These are phyloP conservation scores for Eucalyptus dawsonii DNA, from an alignment of 345 rosid genomes.

Conservation along the genomic window DNA sequence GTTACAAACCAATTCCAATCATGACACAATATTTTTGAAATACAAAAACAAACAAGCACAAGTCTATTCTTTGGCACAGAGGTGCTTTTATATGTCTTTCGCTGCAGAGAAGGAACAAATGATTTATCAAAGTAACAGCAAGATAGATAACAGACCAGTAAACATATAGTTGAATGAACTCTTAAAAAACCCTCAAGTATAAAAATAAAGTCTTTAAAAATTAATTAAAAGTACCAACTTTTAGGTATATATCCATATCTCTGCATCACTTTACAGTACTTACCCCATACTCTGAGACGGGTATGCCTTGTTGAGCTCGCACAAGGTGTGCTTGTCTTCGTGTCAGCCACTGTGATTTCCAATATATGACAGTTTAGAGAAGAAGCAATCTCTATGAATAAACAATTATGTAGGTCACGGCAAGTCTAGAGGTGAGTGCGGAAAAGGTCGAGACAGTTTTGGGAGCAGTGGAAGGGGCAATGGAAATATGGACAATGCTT, in stretches of 20 bases:
- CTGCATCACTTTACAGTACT: neutral
- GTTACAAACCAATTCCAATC: neutral
- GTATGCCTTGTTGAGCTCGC: conserved; percentile 96
- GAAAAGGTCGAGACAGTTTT: neutral
- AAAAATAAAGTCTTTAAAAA: neutral
- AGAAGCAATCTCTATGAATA: neutral
- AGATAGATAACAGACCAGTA: neutral
- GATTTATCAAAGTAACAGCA: neutral
- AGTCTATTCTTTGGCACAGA: neutral
- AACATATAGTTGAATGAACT: neutral
- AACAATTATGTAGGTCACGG: neutral
- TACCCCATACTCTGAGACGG: conserved; percentile 93
- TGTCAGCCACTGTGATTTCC: conserved; percentile 52
- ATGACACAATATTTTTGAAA: neutral
- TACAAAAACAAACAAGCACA: neutral
- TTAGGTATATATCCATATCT: neutral
- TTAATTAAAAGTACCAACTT: neutral
- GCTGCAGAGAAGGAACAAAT: neutral
- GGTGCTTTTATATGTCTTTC: neutral
- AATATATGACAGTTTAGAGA: neutral
- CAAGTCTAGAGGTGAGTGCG: neutral
- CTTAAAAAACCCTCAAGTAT: neutral
- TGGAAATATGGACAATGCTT: neutral
- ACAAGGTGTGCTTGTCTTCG: conserved; percentile 74
- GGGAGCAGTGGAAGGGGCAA: neutral